Evolutionary conservation across 1,139 yeast species (phyloP).

Genomic region (Candida smagusa): DNA sequence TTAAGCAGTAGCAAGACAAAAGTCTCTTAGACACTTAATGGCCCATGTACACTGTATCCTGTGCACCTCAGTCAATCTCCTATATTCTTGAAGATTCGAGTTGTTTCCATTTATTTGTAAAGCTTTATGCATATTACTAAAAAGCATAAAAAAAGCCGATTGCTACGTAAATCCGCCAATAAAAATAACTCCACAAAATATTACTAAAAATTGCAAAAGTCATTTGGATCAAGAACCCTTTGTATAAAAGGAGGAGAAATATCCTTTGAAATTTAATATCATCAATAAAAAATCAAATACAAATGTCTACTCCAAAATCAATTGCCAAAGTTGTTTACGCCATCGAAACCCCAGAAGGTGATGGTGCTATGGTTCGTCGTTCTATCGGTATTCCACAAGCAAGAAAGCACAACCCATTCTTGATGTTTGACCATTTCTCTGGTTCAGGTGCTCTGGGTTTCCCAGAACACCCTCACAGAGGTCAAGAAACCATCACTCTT

Average conservation of each 20-base stretch:
- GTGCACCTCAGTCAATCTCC: too few species aligned
- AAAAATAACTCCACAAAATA: not conserved
- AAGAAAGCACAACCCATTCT: slow-evolving; percentile 67
- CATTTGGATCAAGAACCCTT: not conserved
- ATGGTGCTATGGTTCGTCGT: slow-evolving; percentile 79
- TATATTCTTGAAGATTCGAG: too few species aligned
- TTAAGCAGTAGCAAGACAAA: too few species aligned
- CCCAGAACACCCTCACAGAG: slow-evolving; percentile 91
- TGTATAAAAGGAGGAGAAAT: not conserved
- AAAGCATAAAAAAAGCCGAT: too few species aligned
- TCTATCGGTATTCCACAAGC: slow-evolving; percentile 68
- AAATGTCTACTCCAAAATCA: slow-evolving; percentile 33
- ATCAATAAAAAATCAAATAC: slow-evolving; percentile 4
- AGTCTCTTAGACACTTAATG: too few species aligned
- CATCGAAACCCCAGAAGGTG: slow-evolving; percentile 79
- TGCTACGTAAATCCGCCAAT: not conserved
- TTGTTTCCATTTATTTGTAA: too few species aligned
- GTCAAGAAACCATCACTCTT: slow-evolving; percentile 84
- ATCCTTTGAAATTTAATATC: not conserved
- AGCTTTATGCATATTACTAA: too few species aligned
- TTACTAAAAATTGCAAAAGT: not conserved
- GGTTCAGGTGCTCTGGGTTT: slow-evolving; percentile 51
- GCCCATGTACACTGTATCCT: too few species aligned
- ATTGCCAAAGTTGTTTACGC: slow-evolving; percentile 62
- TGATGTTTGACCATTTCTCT: slow-evolving; percentile 76